phyloP scores from a whole-genome alignment of 352 stramenopile genomes.

The Chrysophaeum taylorii region DNA sequence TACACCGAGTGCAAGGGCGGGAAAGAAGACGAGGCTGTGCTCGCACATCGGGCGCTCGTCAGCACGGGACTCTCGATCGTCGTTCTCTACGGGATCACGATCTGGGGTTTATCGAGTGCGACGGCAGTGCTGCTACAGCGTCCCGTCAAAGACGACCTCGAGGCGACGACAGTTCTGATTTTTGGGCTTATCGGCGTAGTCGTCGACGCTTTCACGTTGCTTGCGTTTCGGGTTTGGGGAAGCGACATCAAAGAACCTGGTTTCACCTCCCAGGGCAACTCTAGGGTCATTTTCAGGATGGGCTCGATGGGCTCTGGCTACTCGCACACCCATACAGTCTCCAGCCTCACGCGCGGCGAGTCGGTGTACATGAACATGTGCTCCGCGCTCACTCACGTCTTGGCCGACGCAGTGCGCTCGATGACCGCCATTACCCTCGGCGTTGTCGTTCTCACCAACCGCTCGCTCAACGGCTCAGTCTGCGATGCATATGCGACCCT shows the following conservation, averaged over 20 bases:
- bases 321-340: too few relatives aligned
- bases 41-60: background rate
- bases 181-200: slow-evolving; percentile 14
- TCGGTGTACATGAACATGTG: slow-evolving; percentile 12
- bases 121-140: background rate
- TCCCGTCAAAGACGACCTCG: background rate
- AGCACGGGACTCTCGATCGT: background rate
- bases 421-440: background rate
- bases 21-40: background rate
- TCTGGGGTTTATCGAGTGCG: background rate
- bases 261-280: too few relatives aligned
- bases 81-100: background rate
- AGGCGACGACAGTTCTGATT: background rate
- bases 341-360: too few relatives aligned
- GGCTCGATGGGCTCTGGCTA: too few relatives aligned
- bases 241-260: too few relatives aligned
- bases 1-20: background rate
- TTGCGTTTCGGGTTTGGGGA: background rate
- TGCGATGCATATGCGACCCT: background rate
- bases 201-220: slow-evolving; percentile 3
- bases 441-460: background rate
- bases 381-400: background rate
- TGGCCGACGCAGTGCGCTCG: background rate
- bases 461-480: background rate
- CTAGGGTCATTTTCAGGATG: too few relatives aligned